Percentiles rank a stretch among this genome's conserved stretches.
These are phyloP conservation scores for Leptodontidium sp. DNA, from an alignment of 2,329 filamentous ascomycete genomes.

Conservation along the genomic window DNA sequence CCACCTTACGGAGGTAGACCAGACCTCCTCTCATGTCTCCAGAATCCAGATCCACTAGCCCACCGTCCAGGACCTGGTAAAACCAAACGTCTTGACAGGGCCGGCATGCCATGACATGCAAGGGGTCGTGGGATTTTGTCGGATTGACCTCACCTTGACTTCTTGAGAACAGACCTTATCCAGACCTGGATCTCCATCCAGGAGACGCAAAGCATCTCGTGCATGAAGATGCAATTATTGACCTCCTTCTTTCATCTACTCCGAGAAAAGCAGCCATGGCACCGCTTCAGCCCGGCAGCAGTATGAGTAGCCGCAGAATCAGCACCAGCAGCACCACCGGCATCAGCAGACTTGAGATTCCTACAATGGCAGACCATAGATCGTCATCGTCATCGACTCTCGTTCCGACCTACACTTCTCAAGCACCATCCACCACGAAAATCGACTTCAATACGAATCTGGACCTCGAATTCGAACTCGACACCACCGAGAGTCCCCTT, in stretches of 20 bases:
- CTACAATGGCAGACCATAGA: conserved; percentile 23
- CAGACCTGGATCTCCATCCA: conserved; percentile 16
- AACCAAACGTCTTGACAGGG: conserved; percentile 27
- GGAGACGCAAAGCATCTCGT: conserved; percentile 17
- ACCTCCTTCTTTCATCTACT: conserved; percentile 13
- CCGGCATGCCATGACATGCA: conserved; percentile 13
- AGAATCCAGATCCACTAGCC: conserved; percentile 12
- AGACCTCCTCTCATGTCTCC: background rate
- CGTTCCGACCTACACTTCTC: conserved; percentile 7
- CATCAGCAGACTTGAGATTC: conserved; percentile 21
- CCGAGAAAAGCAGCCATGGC: conserved; percentile 26
- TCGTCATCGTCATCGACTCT: conserved; percentile 35
- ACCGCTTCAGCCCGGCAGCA: conserved; percentile 20
- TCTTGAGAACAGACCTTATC: conserved; percentile 20
- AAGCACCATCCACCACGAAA: conserved; percentile 11
- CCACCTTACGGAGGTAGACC: no score
- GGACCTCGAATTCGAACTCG: conserved; percentile 20
- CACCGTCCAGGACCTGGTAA: conserved; percentile 6
- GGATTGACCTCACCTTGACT: conserved; percentile 13
- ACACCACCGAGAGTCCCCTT: conserved; percentile 20
- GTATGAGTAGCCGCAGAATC: conserved; percentile 7
- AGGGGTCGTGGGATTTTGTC: conserved; percentile 13
- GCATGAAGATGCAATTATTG: conserved; percentile 31
- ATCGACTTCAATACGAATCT: conserved; percentile 13
- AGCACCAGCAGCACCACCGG: conserved; percentile 14